Base-by-base conservation (phyloP, 495 filamentous ascomycete genomes). In the Penicillium canariense region DNA sequence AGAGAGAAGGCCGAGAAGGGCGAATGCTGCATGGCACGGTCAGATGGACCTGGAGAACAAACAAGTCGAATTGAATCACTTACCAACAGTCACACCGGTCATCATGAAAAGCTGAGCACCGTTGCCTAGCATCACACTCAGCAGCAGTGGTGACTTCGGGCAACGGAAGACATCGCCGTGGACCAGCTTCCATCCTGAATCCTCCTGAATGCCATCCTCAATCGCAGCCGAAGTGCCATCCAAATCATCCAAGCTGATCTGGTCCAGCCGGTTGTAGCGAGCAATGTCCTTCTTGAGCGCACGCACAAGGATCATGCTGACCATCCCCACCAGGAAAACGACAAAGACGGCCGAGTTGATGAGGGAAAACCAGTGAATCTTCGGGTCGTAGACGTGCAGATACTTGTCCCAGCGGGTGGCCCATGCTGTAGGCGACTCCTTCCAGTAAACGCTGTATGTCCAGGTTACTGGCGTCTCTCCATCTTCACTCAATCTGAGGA, bases 401-500 rank as follows among this genome's bases (percentile, higher is more conserved):
- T 97, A 98, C 69, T 94, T 96, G 75, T 98, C 94, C 93, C 93
- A 97, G 52, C 94, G 81, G 15, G 95, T 97, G 27, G 94, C 94
- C 88, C 95, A 98, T 0, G 86, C 86, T 2, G 91, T 96, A 0
- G 74, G 48, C 2, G 89, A 95, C 36, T 80, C 78, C 25, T 74
- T 76, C 94, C 94, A 98, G 67, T 83, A 87, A 11, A 97, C 89
- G 64, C 86, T 88, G 68, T 98, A 98, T 1, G 91, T 96, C 77
- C 88, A 98, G 0, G 82, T 82, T 28, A 97, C 91, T 6, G 77
- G 56, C 1, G 87, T 93, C 8, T 87, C 80, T 0, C 65, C 76
- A 40, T 86, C 77, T 61, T 90, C 85, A n/a, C 72, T 74, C 12
- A 98, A 77, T 9, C 75, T 61, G 12, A 93, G 58, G 1, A 82